Evolutionary conservation across 495 filamentous ascomycete genomes (phyloP), one percentile per base, ranked within the genome.

Genomic region (Talaromyces ruber): DNA sequence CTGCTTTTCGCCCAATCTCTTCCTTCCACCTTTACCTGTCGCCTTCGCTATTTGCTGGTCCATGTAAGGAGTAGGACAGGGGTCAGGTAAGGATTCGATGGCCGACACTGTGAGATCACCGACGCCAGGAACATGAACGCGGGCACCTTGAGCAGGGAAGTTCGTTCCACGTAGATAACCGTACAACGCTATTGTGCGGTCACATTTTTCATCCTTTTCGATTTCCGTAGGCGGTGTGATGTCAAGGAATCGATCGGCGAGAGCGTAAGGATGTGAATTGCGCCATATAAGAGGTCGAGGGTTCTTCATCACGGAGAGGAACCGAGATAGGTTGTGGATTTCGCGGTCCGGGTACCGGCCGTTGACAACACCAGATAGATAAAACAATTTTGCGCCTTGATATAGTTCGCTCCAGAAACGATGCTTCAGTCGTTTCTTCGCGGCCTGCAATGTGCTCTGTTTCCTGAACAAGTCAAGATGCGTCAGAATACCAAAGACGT

Each of bases 301-400:
- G 72, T 96, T 97, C 79, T 98, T 98, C 95, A 98, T 98, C 66
- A 98, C 91, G 3, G 89, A 93, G 65, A 98, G 81, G 72, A 98
- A 98, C 52, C 95, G 83, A 14, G 90, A 93, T 4, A 98, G 74
- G 64, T 98, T 98, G 76, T 97, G 90, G 22, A 98, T 86, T 75
- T 98, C 95, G 57, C 94, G 86, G 70, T 98, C 94, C 24, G 94
- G 94, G 74, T 98, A 98, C 60, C 94, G 83, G 37, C 94, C 94
- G 71, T 98, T 98, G 63, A 97, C 86, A 12, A 98, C 91, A 62
- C 94, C 94, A 14, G 90, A 94, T 14, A 98, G 80, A 72, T 97
- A 98, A 74, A 98, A 98, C 1, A 98, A 76, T 71, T 98, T 97
- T 34, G 94, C 94, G 61, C 94, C 94, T 64, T 96, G 89, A 73